Base-by-base conservation (phyloP, 2,329 filamentous ascomycete species). In the Sporothrix schenckii region DNA sequence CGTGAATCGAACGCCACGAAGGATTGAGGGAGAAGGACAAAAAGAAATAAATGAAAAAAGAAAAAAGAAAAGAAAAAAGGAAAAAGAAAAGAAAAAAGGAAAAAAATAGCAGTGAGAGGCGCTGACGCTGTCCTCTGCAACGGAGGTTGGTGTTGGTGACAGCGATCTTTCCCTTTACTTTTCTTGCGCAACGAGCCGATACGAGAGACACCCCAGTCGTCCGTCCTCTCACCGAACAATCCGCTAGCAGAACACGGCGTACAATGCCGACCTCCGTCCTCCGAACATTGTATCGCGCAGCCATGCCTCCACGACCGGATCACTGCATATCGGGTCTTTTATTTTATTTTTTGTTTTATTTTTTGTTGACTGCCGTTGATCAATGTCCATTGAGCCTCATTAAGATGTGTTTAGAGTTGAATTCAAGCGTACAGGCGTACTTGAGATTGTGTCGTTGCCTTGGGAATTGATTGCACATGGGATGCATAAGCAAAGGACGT, bases 271-370 rank as follows among this genome's bases (percentile, higher is more conserved):
- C 34, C 34, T 34, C 34, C 34, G 34, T 34, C 34, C 7, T 34
- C 34, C 34, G 34, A 27, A 39, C 60, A 49, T 41, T n/a, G 60
- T 63, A 49, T 63, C 56, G 44, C 34, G 56, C 56, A 60, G 56
- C 34, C 34, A 60, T 24, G 24, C 24, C 24, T 44, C 34, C 34
- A 39, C n/a, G 34, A 24, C 34, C 34, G 56, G 34, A 60, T n/a
- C 34, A 61, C 34, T 44, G 56, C 56, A 49, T 30, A 30, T 63
- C 60, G 41, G 60, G 60, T 24, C 27, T 27, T 49, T 63, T 49
- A 14, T 49, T 49, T 39, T 21, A n/a, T 21, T 39, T n/a, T 19
- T 3, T 30, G 4, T 24, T 14, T 24, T 21, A 27, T 27, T 11
- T 1, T 1, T 4, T 34, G 21, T 19, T 5, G 24, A 54, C 3